These are phyloP conservation scores for Penicillium daleae DNA, from an alignment of 495 filamentous ascomycete species.

Conservation along the genomic window DNA sequence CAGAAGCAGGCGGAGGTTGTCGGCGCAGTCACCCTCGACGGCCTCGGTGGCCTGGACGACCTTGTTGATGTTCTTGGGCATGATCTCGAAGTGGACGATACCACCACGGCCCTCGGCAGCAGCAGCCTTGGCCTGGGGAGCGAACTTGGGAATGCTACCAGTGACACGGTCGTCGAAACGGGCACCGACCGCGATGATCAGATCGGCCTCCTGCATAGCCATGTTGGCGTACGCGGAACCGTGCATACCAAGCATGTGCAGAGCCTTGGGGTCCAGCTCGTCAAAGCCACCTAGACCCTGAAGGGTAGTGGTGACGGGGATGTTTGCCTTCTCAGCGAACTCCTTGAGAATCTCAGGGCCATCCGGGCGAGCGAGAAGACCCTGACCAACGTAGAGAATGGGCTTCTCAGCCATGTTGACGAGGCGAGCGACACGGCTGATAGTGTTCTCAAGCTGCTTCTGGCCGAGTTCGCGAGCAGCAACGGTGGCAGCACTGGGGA, in stretches of 20 bases:
- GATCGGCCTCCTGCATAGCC: conserved; percentile 66
- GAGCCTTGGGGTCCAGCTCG: conserved; percentile 60
- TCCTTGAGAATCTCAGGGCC: conserved; percentile 59
- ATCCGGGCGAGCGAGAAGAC: conserved; percentile 54
- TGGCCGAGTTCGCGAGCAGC: conserved; percentile 55
- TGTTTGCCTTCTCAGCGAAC: conserved; percentile 58
- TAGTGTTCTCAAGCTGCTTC: conserved; percentile 51
- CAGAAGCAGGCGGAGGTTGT: conserved; percentile 72
- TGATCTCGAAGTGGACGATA: conserved; percentile 68
- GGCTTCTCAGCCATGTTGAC: conserved; percentile 64
- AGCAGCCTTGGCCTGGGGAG: conserved; percentile 58
- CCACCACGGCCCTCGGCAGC: conserved; percentile 61
- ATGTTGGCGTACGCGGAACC: conserved; percentile 68
- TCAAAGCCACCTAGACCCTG: conserved; percentile 68
- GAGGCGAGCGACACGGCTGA: conserved; percentile 56
- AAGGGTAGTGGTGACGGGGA: conserved; percentile 66
- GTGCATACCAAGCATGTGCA: conserved; percentile 71
- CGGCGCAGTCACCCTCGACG: conserved; percentile 62
- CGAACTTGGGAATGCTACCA: conserved; percentile 56
- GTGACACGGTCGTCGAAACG: conserved; percentile 69
- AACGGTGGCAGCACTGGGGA: conserved; percentile 59
- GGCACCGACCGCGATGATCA: conserved; percentile 66
- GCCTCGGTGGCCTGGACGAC: conserved; percentile 65
- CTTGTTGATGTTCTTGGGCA: conserved; percentile 70
- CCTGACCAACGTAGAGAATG: conserved; percentile 64